Percentiles rank a stretch among this genome's conserved stretches.
These are phyloP conservation scores for Aspergillus ustus DNA, from an alignment of 2,329 filamentous ascomycete genomes.

Conservation along the genomic window DNA sequence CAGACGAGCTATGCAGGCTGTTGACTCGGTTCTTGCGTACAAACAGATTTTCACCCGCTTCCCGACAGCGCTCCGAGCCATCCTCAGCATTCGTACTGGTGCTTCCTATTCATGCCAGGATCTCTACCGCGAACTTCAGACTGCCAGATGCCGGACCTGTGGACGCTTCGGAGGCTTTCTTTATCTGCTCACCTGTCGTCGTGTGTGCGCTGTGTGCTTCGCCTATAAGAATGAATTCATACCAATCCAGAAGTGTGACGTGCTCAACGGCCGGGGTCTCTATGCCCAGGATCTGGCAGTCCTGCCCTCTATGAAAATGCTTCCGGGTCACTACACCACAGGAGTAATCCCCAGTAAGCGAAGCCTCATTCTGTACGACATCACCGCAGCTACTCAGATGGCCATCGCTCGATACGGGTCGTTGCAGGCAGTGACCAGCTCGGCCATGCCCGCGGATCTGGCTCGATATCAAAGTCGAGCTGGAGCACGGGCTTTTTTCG, in stretches of 20 bases:
- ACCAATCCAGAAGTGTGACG: too few relatives aligned
- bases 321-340: not conserved
- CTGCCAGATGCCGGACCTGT: slow-evolving; percentile 40
- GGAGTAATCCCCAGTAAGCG: too few relatives aligned
- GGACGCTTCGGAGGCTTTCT: slow-evolving; percentile 39
- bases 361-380: not conserved
- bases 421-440: not conserved
- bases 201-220: slow-evolving; percentile 48
- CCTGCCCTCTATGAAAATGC: not conserved
- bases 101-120: slow-evolving; percentile 31
- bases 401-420: not conserved
- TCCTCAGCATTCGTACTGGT: slow-evolving; percentile 40
- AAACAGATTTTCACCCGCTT: slow-evolving; percentile 33
- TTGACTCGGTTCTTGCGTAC: slow-evolving; percentile 46
- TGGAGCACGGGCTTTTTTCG: not conserved
- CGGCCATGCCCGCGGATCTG: too few relatives aligned
- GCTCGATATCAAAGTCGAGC: too few relatives aligned
- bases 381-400: too few relatives aligned
- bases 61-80: slow-evolving; percentile 32
- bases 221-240: slow-evolving; percentile 31
- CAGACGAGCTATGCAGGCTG: slow-evolving; percentile 37
- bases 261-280: too few relatives aligned
- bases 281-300: not conserved
- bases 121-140: slow-evolving; percentile 41
- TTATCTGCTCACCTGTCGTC: slow-evolving; percentile 21